Evolutionary conservation across 805 yeast genomes (phyloP).

Genomic region (Limtongia smithiae): DNA sequence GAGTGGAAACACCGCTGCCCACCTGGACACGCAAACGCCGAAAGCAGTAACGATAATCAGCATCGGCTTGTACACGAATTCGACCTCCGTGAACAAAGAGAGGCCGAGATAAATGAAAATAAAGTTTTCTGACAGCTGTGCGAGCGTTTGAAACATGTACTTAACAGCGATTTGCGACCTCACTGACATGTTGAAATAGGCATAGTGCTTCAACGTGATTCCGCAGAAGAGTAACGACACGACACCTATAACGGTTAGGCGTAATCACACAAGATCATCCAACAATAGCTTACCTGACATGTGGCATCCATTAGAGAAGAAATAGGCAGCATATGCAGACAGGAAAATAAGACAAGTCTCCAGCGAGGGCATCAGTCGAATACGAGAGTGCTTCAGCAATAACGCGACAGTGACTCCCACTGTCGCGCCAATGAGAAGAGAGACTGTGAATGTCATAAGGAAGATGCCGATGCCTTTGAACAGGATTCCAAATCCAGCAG

Average conservation of each 20-base stretch:
- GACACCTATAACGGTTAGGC: conserved; percentile 3
- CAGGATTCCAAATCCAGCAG: conserved; percentile 65
- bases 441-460: conserved; percentile 86
- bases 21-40: conserved; percentile 90
- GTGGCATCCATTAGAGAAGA: conserved; percentile 97
- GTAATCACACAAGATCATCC: not conserved
- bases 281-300: conserved; percentile 68
- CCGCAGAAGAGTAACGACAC: conserved; percentile 86
- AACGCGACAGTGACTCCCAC: conserved; percentile 88
- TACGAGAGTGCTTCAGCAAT: conserved; percentile 84
- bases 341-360: conserved; percentile 89
- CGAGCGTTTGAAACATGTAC: conserved; percentile 87
- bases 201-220: conserved; percentile 93
- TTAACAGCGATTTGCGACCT: conserved; percentile 95
- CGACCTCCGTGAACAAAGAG: conserved; percentile 93
- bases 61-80: conserved; percentile 88
- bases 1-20: conserved; percentile 96
- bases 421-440: conserved; percentile 82
- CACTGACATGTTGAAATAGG: conserved; percentile 95
- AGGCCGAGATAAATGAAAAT: conserved; percentile 93
- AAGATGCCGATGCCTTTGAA: conserved; percentile 94
- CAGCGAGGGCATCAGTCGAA: conserved; percentile 92
- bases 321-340: conserved; percentile 93
- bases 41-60: conserved; percentile 80
- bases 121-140: conserved; percentile 93